Conservation (phyloP, 192 early-diverging fungal species). For the Obelidium mucronatum region DNA sequence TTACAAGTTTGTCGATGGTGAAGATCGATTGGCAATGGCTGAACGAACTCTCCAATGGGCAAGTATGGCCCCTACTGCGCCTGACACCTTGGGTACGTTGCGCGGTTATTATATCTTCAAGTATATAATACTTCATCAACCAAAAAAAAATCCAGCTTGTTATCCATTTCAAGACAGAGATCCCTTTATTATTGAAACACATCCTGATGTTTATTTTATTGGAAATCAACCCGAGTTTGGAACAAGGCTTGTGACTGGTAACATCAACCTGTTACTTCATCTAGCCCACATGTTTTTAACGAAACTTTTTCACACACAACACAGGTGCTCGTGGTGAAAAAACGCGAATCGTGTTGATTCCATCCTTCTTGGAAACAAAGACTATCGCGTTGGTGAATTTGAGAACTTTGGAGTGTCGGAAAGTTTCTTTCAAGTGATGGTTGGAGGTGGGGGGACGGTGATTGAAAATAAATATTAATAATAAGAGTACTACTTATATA, state of each 20-base stretch:
- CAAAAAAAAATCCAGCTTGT: slow-evolving; percentile 65
- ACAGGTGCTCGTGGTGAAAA: slow-evolving; percentile 61
- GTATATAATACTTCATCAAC: not conserved
- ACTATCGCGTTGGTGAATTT: slow-evolving; percentile 83
- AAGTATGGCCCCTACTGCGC: slow-evolving; percentile 91
- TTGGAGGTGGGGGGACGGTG: too few species aligned
- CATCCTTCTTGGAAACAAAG: slow-evolving; percentile 73
- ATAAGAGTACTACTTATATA: not conserved
- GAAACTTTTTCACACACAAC: not conserved
- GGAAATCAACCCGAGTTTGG: slow-evolving; percentile 86
- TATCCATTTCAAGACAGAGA: slow-evolving; percentile 89
- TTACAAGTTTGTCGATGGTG: slow-evolving; percentile 65
- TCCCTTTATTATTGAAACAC: slow-evolving; percentile 79
- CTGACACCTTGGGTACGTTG: slow-evolving; percentile 92
- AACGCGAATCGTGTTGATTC: slow-evolving; percentile 78
- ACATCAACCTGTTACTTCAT: slow-evolving; percentile 22
- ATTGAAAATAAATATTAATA: not conserved
- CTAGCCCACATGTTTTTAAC: too few species aligned
- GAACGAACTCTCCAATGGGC: slow-evolving; percentile 78
- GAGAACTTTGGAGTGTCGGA: slow-evolving; percentile 61
- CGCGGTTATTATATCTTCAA: not conserved
- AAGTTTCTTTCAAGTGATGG: slow-evolving; percentile 26
- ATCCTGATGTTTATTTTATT: slow-evolving; percentile 88
- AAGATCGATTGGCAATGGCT: slow-evolving; percentile 75
- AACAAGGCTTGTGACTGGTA: slow-evolving; percentile 55